A percentile compares a stretch with the other conserved stretches of the same genome.
These are phyloP conservation scores for Phyllosticta paracitricarpa DNA, from an alignment of 2,329 filamentous ascomycete genomes.

Conservation along the genomic window DNA sequence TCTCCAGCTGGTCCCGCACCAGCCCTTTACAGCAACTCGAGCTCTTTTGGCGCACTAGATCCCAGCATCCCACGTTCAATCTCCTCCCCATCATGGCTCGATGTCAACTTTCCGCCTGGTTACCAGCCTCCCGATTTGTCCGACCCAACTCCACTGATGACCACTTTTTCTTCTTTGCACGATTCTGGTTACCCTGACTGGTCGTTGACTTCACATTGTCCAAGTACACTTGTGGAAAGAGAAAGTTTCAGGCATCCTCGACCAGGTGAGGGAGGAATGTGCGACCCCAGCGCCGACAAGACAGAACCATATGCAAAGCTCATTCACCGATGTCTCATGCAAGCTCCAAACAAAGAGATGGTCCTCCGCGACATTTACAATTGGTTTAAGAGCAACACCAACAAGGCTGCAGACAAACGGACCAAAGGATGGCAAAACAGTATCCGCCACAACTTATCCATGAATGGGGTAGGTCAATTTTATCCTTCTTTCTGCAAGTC, in stretches of 20 bases:
- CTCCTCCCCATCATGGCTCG: not conserved
- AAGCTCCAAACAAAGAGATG: conserved; percentile 57
- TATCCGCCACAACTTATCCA: conserved; percentile 89
- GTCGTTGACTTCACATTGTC: not conserved
- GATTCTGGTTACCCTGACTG: not conserved
- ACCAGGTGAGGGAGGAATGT: conserved; percentile 9
- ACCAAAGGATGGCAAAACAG: conserved; percentile 81
- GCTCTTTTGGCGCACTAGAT: not conserved
- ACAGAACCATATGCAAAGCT: conserved; percentile 72
- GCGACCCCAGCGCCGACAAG: conserved; percentile 20
- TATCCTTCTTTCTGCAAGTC: not conserved
- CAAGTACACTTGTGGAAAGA: not conserved
- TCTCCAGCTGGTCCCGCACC: conserved; percentile 18
- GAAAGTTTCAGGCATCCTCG: not conserved
- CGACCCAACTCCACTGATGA: not conserved
- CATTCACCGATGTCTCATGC: conserved; percentile 66
- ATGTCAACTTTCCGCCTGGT: not conserved
- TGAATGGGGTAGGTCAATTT: conserved; percentile 69
- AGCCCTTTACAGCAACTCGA: conserved; percentile 11
- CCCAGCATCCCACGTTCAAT: conserved; percentile 16
- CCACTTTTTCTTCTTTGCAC: not conserved
- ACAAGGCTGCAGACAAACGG: conserved; percentile 53
- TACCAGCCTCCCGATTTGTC: not conserved
- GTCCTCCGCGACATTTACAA: conserved; percentile 78
- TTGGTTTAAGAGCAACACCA: conserved; percentile 78